phyloP scores from a whole-genome alignment of 257 asterid species.

The Fraxinus pennsylvanica region DNA sequence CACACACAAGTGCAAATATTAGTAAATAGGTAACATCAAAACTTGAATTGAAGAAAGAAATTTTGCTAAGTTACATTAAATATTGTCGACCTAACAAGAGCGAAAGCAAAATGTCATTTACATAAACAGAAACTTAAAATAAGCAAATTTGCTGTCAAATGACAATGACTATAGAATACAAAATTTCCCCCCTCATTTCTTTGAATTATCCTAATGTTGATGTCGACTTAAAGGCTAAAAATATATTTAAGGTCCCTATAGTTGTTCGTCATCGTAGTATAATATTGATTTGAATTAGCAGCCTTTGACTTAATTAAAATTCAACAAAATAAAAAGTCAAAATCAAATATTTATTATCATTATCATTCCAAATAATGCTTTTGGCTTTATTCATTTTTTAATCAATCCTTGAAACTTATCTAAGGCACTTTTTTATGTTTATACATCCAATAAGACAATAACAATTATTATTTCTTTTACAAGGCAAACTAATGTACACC shows the following conservation, averaged over 20 bases:
- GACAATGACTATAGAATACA: background rate
- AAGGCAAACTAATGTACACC: too few relatives aligned
- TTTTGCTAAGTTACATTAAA: background rate
- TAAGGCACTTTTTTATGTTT: background rate
- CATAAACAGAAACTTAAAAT: background rate
- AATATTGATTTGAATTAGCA: background rate
- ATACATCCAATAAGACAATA: background rate
- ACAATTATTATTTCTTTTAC: too few relatives aligned
- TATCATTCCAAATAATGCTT: constrained; percentile 2
- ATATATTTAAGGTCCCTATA: background rate
- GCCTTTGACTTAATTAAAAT: background rate
- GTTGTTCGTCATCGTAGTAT: background rate
- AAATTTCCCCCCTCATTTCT: background rate
- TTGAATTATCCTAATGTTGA: background rate
- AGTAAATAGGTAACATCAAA: background rate
- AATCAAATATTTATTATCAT: constrained; percentile 6
- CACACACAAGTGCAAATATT: background rate
- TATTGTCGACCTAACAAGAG: background rate
- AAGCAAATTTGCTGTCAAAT: background rate
- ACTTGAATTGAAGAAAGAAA: background rate
- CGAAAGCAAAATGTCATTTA: background rate
- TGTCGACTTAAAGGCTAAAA: background rate
- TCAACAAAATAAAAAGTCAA: background rate
- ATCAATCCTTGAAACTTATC: background rate
- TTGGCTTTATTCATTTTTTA: background rate